Base-by-base conservation (phyloP, 805 yeast species). In the Danielia reshetovae region DNA sequence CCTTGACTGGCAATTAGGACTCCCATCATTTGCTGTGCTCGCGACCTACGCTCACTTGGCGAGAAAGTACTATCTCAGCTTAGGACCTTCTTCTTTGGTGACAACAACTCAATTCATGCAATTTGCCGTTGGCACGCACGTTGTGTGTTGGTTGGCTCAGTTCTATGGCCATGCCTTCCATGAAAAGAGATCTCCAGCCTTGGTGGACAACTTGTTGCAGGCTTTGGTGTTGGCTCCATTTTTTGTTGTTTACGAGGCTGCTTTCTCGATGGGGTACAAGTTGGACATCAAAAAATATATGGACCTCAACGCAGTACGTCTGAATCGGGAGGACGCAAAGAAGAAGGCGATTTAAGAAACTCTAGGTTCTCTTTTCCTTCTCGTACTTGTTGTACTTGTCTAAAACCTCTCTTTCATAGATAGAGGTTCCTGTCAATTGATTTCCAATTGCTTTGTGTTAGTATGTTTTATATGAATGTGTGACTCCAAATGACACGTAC, bases 161-260 rank as follows among this genome's bases (percentile, higher is more conserved):
- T 88, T 90, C 57, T 68, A 81, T 32, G 96, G 97, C 4, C 97
- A 93, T 54, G 90, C 84, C 1, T 68, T 74, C 8, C 85, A 78
- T 52, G 98, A 90, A 54, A 71, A 70, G 40, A 69, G 86, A 27
- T 84, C 88, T 0, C 98, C 98, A 0, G 96, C 97, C 0, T 59
- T 90, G 34, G 56, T 86, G 26, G 96, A 89, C 50, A 89, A 81
- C 52, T 63, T 87, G 29, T 62, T 81, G 4, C 97, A 88, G 53
- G 93, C 97, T 4, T 56, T 90, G 13, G 87, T 90, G 0, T 65
- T 89, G 42, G 97, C 97, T 1, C 97, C 97, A 1, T 87, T 76
- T 52, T 89, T 90, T 55, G 95, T 88, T 4, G 64, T 80, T 10
- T 85, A 80, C 55, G 97, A 93, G 56, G 51, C 81, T 3, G 70